Base-by-base conservation (phyloP, 495 filamentous ascomycete species). In the Daldinia grandis region DNA sequence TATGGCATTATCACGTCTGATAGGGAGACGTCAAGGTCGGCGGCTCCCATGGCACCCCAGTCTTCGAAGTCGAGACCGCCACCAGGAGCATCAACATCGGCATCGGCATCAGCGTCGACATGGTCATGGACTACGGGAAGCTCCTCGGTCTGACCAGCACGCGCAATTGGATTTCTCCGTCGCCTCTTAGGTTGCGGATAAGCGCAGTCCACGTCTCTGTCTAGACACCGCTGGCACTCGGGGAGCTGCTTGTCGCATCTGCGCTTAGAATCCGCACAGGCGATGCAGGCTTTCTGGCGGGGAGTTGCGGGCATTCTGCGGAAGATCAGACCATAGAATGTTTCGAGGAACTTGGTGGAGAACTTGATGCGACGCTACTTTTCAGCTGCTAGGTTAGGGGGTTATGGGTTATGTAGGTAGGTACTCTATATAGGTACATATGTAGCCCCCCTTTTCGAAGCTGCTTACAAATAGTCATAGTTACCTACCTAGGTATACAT, bases 201-300 rank as follows among this genome's bases (percentile, higher is more conserved):
- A 25, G 53, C 31, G 28, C 59, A 62, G 21, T 62, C 28, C n/a
- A 62, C 30, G 9, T 62, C 59, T 27, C 59, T 62, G 28, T 62
- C 59, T n/a, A 62, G 30, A 30, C 59, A 62, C 7, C 59, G 59
- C 30, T 53, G 59, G 33, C 44, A 62, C 31, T 62, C 59, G 19
- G 59, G 59, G 21, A 62, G 44, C 21, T 62, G 59, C 31, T 62
- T 62, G n/a, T 62, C 59, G 30, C 59, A 62, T 19, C 40, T 62
- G n/a, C 59, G 59, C 31, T 62, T 62, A 10, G 59, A 51, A 17
- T 62, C 44, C 24, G 59, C 44, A 49, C 59, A 62, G 21, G 59
- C 59, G 24, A 62, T 62, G 30, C 44, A 62, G 0, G 59, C 59
- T 51, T 62, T 62, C 44, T 51, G 59, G 47, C 59, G 59, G 44